These are phyloP conservation scores for Penicillium sp. DNA, from an alignment of 2,329 filamentous ascomycete genomes.

Conservation along the genomic window DNA sequence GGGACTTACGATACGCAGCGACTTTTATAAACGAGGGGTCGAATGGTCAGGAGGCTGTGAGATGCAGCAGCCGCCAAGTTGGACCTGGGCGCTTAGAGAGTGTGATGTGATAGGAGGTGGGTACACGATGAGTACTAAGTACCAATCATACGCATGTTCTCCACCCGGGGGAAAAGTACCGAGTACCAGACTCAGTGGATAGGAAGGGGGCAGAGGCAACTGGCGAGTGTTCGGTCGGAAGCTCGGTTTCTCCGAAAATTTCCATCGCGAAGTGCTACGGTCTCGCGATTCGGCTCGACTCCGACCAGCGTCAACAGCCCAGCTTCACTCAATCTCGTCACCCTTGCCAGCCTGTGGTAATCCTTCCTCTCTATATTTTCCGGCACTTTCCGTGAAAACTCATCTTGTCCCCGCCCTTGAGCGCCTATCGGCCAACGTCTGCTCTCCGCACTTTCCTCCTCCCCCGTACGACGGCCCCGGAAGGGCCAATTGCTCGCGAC, in stretches of 20 bases:
- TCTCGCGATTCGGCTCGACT: constrained; percentile 5
- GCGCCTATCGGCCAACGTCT: not conserved
- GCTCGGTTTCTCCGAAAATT: constrained; percentile 44
- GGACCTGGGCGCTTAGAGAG: constrained; percentile 27
- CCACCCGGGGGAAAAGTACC: constrained; percentile 11
- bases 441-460: constrained; percentile 11
- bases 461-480: constrained; percentile 15
- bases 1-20: constrained; percentile 18
- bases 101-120: constrained; percentile 26
- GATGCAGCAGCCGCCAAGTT: constrained; percentile 25
- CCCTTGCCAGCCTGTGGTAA: constrained; percentile 8
- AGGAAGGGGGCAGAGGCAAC: not conserved
- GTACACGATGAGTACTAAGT: constrained; percentile 6
- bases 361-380: not conserved
- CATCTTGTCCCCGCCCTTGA: not conserved
- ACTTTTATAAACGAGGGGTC: constrained; percentile 28
- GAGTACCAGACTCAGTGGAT: not conserved
- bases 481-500: constrained; percentile 27
- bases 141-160: constrained; percentile 13
- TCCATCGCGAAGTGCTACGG: constrained; percentile 27
- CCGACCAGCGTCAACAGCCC: constrained; percentile 1
- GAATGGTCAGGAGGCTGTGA: constrained; percentile 18
- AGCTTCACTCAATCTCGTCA: constrained; percentile 9
- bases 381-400: not conserved
- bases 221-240: constrained; percentile 13